Evolutionary conservation across 2,329 filamentous ascomycete genomes (phyloP).

Genomic region (Coniochaeta ligniaria): DNA sequence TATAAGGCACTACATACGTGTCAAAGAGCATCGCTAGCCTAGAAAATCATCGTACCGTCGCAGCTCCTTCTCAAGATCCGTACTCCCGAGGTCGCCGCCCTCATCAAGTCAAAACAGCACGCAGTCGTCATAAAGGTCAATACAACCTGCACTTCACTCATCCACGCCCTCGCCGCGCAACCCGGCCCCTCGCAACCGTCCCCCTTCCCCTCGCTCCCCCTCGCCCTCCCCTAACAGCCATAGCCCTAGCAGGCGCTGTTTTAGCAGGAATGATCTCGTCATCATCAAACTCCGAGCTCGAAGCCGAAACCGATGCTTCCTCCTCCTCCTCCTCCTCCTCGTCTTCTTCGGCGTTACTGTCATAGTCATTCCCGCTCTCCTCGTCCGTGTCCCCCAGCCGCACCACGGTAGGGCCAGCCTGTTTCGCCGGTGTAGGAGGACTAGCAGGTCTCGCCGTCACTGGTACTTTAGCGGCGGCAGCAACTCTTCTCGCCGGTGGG

Average conservation of each 20-base stretch:
- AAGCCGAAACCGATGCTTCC: slow-evolving; percentile 2
- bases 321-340: slow-evolving; percentile 7
- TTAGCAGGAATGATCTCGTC: slow-evolving; percentile 16
- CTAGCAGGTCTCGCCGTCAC: neutral
- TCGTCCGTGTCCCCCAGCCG: slow-evolving; percentile 20
- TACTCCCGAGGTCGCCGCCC: neutral
- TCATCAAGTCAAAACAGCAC: neutral
- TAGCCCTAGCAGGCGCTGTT: slow-evolving; percentile 3
- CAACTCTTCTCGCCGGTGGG: neutral
- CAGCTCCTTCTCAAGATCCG: neutral
- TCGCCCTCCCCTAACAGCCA: slow-evolving; percentile 6
- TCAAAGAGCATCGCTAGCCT: neutral
- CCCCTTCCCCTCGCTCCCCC: neutral
- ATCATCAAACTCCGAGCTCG: slow-evolving; percentile 12
- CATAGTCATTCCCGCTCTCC: slow-evolving; percentile 8
- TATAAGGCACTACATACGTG: neutral
- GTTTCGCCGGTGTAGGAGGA: slow-evolving; percentile 2
- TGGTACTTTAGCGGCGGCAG: neutral
- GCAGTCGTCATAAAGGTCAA: no score
- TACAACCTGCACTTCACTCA: no score
- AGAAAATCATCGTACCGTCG: neutral
- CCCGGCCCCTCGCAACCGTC: neutral
- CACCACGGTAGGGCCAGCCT: slow-evolving; percentile 23
- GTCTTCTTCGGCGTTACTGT: neutral
- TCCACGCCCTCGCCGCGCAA: neutral